Conservation (phyloP, 441 rosid genomes). For the Geranium incanum region DNA sequence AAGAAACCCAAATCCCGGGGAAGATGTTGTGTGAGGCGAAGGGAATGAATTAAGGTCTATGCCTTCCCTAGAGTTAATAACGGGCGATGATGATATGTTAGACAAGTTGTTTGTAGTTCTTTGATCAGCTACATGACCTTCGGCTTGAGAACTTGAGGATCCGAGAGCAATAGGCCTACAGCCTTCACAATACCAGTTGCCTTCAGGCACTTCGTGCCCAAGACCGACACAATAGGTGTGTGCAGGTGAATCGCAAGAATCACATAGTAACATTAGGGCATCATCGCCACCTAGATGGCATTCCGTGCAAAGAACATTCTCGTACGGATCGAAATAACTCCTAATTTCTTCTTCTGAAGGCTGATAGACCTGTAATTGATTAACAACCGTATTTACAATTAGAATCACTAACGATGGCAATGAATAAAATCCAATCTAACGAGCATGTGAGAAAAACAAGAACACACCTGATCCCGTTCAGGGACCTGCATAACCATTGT, state of each 20-base stretch:
- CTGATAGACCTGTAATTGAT: slow-evolving; percentile 69
- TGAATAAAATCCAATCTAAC: neutral
- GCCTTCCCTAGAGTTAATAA: slow-evolving; percentile 37
- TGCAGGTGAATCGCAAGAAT: slow-evolving; percentile 95
- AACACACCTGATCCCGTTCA: slow-evolving; percentile 81
- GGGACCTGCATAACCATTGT: slow-evolving; percentile 66
- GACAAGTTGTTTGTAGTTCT: slow-evolving; percentile 28
- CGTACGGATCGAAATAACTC: slow-evolving; percentile 89
- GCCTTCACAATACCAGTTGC: slow-evolving; percentile 97
- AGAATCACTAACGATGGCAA: slow-evolving; percentile 16
- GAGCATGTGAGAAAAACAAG: slow-evolving; percentile 13
- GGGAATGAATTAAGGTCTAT: slow-evolving; percentile 39
- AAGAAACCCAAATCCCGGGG: slow-evolving; percentile 42
- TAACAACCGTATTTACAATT: slow-evolving; percentile 5
- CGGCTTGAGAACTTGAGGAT: slow-evolving; percentile 57
- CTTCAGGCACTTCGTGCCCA: slow-evolving; percentile 90
- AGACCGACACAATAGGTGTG: slow-evolving; percentile 99
- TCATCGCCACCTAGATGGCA: slow-evolving; percentile 97
- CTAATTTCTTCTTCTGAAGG: slow-evolving; percentile 97
- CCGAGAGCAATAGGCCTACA: slow-evolving; percentile 81
- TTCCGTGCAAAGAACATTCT: slow-evolving; percentile 79
- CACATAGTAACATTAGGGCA: slow-evolving; percentile 93
- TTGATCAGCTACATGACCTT: slow-evolving; percentile 42
- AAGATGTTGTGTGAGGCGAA: slow-evolving; percentile 47
- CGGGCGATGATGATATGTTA: slow-evolving; percentile 17